Conservation (phyloP, 1,284 basidiomycete genomes). For the Calocybe gambosa region DNA sequence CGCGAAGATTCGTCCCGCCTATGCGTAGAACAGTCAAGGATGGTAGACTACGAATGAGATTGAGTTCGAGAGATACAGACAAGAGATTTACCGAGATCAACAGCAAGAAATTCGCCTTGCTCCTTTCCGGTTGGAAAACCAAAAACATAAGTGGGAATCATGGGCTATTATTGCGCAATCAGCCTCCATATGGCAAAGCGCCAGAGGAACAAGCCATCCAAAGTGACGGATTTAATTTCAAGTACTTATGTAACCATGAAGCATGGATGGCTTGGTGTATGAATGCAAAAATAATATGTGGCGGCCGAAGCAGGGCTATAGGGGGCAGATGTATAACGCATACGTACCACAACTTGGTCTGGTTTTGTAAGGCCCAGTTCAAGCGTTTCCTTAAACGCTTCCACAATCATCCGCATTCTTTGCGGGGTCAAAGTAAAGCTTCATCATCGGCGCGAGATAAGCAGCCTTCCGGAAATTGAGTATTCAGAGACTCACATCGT, state of each 20-base stretch:
- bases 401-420: constrained; percentile 95
- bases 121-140: constrained; percentile 94
- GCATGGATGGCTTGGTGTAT: no score
- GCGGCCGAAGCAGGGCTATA: not conserved
- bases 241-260: no score
- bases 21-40: constrained; percentile 2
- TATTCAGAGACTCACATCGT: constrained; percentile 46
- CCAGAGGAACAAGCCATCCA: not conserved
- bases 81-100: constrained; percentile 77
- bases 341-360: constrained; percentile 83
- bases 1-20: constrained; percentile 95
- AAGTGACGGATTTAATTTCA: no score
- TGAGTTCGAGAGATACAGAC: not conserved
- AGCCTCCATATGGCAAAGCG: constrained; percentile 1
- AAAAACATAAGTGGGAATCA: constrained; percentile 97
- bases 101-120: constrained; percentile 84
- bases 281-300: no score
- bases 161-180: constrained; percentile 52
- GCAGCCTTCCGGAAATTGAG: not conserved
- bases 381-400: constrained; percentile 90
- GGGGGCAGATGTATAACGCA: constrained; percentile 7
- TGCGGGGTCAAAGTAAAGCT: constrained; percentile 87
- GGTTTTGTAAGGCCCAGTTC: constrained; percentile 82
- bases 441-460: constrained; percentile 5
- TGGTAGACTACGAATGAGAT: no score